These are phyloP conservation scores for Tetrahymena borealis DNA, from an alignment of 73 alveolate genomes.

Conservation along the genomic window DNA sequence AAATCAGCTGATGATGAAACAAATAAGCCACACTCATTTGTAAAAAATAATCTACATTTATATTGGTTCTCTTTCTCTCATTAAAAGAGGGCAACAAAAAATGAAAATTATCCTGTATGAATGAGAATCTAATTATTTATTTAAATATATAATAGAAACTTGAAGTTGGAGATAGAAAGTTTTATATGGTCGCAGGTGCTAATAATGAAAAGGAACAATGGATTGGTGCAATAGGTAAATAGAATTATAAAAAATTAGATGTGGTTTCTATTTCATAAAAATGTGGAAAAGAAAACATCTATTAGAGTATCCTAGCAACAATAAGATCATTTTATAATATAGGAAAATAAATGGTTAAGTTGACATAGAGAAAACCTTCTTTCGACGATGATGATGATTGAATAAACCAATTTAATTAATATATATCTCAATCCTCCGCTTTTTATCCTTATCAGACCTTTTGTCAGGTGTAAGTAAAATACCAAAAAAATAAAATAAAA, in stretches of 20 bases:
- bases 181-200: slow-evolving; percentile 63
- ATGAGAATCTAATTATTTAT: neutral
- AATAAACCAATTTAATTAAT: neutral
- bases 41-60: neutral
- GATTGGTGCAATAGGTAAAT: slow-evolving; percentile 90
- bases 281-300: too few relatives aligned
- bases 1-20: slow-evolving; percentile 77
- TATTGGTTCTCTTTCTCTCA: neutral
- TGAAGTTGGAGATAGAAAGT: slow-evolving; percentile 55
- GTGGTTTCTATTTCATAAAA: too few relatives aligned
- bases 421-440: neutral
- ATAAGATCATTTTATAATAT: too few relatives aligned
- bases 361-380: neutral
- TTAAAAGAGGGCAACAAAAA: neutral
- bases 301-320: too few relatives aligned
- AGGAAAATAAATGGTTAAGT: neutral
- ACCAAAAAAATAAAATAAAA: neutral
- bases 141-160: slow-evolving; percentile 57
- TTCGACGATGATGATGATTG: neutral
- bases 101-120: neutral
- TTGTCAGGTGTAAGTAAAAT: neutral
- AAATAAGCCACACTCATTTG: slow-evolving; percentile 56
- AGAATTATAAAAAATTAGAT: too few relatives aligned
- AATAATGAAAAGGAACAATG: slow-evolving; percentile 82
- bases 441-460: neutral